A percentile compares a stretch with the other conserved stretches of the same genome.
Evolutionary conservation across 2,329 filamentous ascomycete species (phyloP).

Genomic region (Aspergillus tamarii): DNA sequence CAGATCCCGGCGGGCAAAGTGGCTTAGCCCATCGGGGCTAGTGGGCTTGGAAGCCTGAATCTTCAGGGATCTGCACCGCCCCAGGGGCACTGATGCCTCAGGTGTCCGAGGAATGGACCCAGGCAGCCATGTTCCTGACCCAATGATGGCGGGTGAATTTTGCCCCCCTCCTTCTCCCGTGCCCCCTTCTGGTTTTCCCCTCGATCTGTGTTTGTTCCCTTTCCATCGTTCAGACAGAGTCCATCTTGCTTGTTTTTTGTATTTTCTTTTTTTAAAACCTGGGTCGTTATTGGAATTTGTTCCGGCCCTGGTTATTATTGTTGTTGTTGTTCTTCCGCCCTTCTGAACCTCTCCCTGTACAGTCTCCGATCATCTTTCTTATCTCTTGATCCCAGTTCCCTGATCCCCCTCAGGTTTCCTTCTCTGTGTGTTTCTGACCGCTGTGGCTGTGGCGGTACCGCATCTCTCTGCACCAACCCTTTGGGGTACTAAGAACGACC

Average conservation of each 20-base stretch:
- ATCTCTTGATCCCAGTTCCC: conserved; percentile 14
- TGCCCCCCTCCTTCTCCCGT: conserved; percentile 6
- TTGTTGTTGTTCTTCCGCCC: conserved; percentile 12
- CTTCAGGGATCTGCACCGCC: conserved; percentile 11
- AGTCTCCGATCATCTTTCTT: conserved; percentile 7
- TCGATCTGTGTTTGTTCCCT: conserved; percentile 21
- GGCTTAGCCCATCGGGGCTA: conserved; percentile 11
- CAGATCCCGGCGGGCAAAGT: conserved; percentile 9
- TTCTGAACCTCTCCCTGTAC: conserved; percentile 16
- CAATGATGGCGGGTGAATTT: conserved; percentile 15
- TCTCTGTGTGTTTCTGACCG: conserved; percentile 23
- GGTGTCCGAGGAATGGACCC: conserved; percentile 3
- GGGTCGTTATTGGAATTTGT: conserved; percentile 2
- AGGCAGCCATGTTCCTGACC: conserved; percentile 20
- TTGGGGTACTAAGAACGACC: conserved; percentile 4
- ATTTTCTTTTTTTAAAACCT: conserved; percentile 9
- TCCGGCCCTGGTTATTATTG: neutral
- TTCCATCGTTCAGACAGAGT: conserved; percentile 4
- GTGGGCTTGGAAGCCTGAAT: conserved; percentile 2
- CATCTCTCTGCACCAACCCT: conserved; percentile 21
- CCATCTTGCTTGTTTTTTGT: conserved; percentile 7
- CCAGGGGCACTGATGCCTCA: conserved; percentile 9
- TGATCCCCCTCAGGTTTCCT: conserved; percentile 6
- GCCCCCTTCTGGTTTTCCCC: conserved; percentile 17
- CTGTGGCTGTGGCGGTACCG: conserved; percentile 33